These are phyloP conservation scores for Uronychia setigera DNA, from an alignment of 73 alveolate genomes.

Conservation along the genomic window DNA sequence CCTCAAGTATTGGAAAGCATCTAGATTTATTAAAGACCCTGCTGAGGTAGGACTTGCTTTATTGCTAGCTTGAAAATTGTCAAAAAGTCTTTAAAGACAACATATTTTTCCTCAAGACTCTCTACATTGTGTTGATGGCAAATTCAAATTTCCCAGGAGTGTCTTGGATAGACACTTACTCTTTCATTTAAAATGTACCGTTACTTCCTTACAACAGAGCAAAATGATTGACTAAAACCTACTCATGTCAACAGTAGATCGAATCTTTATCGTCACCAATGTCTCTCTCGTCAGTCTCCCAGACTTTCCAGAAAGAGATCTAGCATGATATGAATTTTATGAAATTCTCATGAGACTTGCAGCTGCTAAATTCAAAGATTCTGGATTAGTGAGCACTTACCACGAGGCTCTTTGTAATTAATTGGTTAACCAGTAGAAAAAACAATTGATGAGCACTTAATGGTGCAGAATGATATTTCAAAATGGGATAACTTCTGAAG, in stretches of 20 bases:
- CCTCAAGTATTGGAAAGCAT: constrained; percentile 9
- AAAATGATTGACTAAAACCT: constrained; percentile 52
- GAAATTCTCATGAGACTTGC: constrained; percentile 64
- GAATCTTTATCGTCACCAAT: constrained; percentile 67
- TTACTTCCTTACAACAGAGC: constrained; percentile 12
- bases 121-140: constrained; percentile 23
- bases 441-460: constrained; percentile 36
- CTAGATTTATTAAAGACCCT: neutral
- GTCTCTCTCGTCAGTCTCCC: neutral
- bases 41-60: neutral
- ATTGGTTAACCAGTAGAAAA: neutral
- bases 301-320: constrained; percentile 64
- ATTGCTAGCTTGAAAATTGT: neutral
- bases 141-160: constrained; percentile 26
- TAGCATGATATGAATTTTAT: constrained; percentile 55
- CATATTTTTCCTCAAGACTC: constrained; percentile 6
- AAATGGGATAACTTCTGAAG: constrained; percentile 54
- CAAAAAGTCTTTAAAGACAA: neutral
- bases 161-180: constrained; percentile 27
- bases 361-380: constrained; percentile 50
- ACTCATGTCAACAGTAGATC: constrained; percentile 50
- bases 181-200: neutral
- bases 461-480: constrained; percentile 1
- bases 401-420: constrained; percentile 15
- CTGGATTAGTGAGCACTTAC: constrained; percentile 40